Base-by-base conservation (phyloP, 495 filamentous ascomycete species). In the Darksidea phi region DNA sequence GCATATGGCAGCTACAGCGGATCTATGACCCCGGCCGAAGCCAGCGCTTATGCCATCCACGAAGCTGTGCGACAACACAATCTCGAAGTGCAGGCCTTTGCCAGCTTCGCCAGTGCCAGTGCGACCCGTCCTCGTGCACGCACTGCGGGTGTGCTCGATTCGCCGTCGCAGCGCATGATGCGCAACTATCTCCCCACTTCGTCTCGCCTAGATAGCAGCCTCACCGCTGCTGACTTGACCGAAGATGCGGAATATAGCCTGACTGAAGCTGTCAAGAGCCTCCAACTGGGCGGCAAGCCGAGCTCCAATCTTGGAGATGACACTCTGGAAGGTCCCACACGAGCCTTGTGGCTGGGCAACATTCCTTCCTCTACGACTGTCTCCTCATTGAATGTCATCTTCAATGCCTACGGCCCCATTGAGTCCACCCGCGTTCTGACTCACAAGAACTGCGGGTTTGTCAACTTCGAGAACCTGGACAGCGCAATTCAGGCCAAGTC, bases 361-460 rank as follows among this genome's bases (percentile, higher is more conserved):
- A 96, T 97, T 54, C 94, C 94, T n/a, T 87, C 93, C 10, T 98
- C 94, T 7, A 97, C 94, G 5, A 98, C 94, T 0, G 88, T 91
- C 24, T 93, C 90, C 15, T 96, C 94, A 1, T 73, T 98, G 46
- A 90, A 89, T 50, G 89, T 91, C 56, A 95, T 97, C 74, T 98
- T 98, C 74, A 87, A 88, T 69, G 77, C 86, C 45, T 95, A 94
- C 65, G 94, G 94, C 15, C 86, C 88, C 21, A 95, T 98, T 67
- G 84, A 92, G 65, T 96, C 93, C 15, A 91, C 90, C 36, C 82
- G 94, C 59, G 95, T 98, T 13, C 79, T 98, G 63, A 96, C 94
- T 12, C 94, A 98, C 78, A 98, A 98, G 83, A 97, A 95, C 70
- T 98, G 94, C 72, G 94, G 94, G 6, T 98, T 98, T 67, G 91